Evolutionary conservation across 2,329 filamentous ascomycete species (phyloP).

Genomic region (Rutstroemia sp.): DNA sequence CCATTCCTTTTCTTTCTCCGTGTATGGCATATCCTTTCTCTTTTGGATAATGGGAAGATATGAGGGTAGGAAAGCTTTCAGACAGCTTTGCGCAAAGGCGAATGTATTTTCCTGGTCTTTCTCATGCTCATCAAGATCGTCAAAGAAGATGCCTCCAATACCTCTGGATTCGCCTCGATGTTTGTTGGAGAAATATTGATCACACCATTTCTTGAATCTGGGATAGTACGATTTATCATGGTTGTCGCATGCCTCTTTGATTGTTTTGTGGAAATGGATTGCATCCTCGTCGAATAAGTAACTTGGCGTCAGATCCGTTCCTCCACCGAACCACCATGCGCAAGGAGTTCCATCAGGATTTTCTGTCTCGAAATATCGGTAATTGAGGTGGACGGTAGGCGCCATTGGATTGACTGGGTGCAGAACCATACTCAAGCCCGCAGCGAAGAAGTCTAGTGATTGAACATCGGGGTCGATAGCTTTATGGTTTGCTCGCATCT

Average conservation of each 20-base stretch:
- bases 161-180: slow-evolving; percentile 83
- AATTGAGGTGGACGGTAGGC: slow-evolving; percentile 95
- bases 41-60: slow-evolving; percentile 85
- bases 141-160: slow-evolving; percentile 96
- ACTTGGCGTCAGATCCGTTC: slow-evolving; percentile 83
- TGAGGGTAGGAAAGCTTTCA: slow-evolving; percentile 80
- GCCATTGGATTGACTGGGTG: slow-evolving; percentile 96
- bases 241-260: slow-evolving; percentile 88
- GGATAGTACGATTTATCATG: slow-evolving; percentile 91
- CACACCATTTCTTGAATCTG: slow-evolving; percentile 96
- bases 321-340: slow-evolving; percentile 97
- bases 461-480: slow-evolving; percentile 73
- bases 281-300: slow-evolving; percentile 98
- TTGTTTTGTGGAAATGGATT: slow-evolving; percentile 88
- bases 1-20: slow-evolving; percentile 84
- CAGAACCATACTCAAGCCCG: slow-evolving; percentile 85
- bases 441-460: slow-evolving; percentile 88
- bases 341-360: slow-evolving; percentile 73
- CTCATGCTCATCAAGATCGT: slow-evolving; percentile 83
- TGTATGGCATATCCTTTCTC: slow-evolving; percentile 88
- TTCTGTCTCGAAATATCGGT: slow-evolving; percentile 96
- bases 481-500: slow-evolving; percentile 94
- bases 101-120: slow-evolving; percentile 87
- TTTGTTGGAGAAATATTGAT: slow-evolving; percentile 93
- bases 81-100: slow-evolving; percentile 76